These are phyloP conservation scores for Tuber indicum DNA, from an alignment of 495 filamentous ascomycete species.

Conservation along the genomic window DNA sequence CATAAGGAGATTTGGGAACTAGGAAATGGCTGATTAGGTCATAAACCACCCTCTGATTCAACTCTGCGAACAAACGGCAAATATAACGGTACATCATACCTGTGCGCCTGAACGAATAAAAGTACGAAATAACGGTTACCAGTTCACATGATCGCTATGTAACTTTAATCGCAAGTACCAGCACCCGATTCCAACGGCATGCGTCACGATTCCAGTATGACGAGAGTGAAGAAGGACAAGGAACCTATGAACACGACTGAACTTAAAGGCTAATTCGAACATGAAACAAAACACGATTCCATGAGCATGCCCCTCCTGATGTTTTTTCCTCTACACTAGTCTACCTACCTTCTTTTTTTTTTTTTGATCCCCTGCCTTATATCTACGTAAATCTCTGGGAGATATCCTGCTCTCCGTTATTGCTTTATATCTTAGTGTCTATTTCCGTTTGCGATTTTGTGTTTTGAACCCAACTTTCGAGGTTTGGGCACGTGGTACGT, in stretches of 20 bases:
- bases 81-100: not conserved
- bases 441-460: not conserved
- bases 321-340: not conserved
- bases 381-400: not conserved
- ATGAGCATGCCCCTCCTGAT: not conserved
- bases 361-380: not conserved
- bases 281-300: not conserved
- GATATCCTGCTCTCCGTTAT: not conserved
- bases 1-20: slow-evolving; percentile 22
- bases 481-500: not conserved
- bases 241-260: not conserved
- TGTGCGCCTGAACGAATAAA: not conserved
- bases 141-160: not conserved
- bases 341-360: not conserved
- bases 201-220: not conserved
- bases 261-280: not conserved
- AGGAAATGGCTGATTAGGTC: slow-evolving; percentile 27
- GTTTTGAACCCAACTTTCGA: not conserved
- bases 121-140: not conserved
- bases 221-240: not conserved
- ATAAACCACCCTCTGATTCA: slow-evolving; percentile 21
- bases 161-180: not conserved
- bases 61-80: slow-evolving; percentile 18
- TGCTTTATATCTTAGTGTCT: slow-evolving; percentile 3
- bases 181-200: not conserved